Evolutionary conservation across 768 basidiomycete genomes (phyloP).

Genomic region (Rhodotorula diobovata): DNA sequence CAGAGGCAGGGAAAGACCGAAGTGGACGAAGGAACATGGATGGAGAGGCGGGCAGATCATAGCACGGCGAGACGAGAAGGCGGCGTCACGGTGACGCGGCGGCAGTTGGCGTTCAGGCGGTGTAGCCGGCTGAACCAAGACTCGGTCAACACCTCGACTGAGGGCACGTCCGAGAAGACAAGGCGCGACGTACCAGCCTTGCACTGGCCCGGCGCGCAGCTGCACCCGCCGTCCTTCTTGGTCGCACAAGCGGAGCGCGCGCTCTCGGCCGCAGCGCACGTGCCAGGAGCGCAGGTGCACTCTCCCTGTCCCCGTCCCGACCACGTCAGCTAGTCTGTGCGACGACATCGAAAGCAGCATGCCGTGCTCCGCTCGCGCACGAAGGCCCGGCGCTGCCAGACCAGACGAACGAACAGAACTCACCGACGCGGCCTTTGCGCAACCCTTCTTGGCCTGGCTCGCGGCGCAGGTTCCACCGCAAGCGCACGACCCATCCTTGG

Average conservation of each 20-base stretch:
- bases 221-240: not conserved
- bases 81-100: no score
- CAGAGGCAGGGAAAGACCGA: no score
- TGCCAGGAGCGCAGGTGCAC: conserved; percentile 16
- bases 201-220: conserved; percentile 15
- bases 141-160: no score
- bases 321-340: no score
- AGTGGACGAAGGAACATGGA: no score
- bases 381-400: no score
- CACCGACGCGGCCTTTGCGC: conserved; percentile 3
- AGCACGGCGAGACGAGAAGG: no score
- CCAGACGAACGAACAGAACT: not conserved
- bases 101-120: no score
- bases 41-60: no score
- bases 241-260: not conserved
- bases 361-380: no score
- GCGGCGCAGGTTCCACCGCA: conserved; percentile 16
- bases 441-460: conserved; percentile 16
- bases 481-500: conserved; percentile 7
- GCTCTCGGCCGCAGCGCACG: conserved; percentile 8
- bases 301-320: not conserved
- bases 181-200: conserved; percentile 3
- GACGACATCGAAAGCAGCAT: no score
- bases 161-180: not conserved
- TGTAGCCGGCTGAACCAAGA: no score